Percentiles rank a stretch among this genome's conserved stretches.
Conservation (phyloP, 202 grass and related monocot genomes). For the Zizania palustris region DNA sequence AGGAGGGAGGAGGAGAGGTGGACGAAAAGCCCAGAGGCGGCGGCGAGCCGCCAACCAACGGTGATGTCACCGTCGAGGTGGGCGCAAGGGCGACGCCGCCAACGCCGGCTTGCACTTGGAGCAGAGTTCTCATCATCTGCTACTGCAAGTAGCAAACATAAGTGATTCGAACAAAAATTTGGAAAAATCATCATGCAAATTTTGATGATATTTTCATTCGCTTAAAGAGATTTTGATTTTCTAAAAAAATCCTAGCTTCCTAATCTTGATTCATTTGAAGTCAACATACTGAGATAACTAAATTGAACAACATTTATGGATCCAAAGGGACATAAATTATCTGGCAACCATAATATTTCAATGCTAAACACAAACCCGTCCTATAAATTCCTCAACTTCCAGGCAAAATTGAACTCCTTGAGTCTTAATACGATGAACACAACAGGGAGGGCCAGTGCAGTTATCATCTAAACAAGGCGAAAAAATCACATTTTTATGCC, state of each 20-base stretch:
- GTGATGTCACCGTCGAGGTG: not conserved
- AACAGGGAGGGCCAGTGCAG: too few species aligned
- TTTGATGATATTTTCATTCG: too few species aligned
- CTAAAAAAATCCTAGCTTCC: not conserved
- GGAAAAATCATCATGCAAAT: too few species aligned
- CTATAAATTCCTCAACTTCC: not conserved
- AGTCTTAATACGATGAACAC: not conserved
- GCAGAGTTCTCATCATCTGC: conserved; percentile 44
- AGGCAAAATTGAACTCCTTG: not conserved
- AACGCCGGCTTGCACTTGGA: conserved; percentile 23
- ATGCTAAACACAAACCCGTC: not conserved
- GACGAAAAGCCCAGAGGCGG: conserved; percentile 44
- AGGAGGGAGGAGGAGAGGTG: not conserved
- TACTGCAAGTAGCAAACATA: not conserved
- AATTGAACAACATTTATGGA: not conserved
- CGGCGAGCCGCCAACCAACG: not conserved
- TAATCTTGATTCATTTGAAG: not conserved
- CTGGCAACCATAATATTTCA: too few species aligned
- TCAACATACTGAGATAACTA: not conserved
- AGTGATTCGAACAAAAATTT: too few species aligned
- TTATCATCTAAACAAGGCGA: too few species aligned
- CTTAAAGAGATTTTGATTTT: too few species aligned
- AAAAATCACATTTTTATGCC: not conserved
- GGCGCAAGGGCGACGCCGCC: not conserved
- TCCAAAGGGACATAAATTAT: not conserved